Conservation (phyloP, 768 basidiomycete genomes). For the Xerocomellus amylosporus region DNA sequence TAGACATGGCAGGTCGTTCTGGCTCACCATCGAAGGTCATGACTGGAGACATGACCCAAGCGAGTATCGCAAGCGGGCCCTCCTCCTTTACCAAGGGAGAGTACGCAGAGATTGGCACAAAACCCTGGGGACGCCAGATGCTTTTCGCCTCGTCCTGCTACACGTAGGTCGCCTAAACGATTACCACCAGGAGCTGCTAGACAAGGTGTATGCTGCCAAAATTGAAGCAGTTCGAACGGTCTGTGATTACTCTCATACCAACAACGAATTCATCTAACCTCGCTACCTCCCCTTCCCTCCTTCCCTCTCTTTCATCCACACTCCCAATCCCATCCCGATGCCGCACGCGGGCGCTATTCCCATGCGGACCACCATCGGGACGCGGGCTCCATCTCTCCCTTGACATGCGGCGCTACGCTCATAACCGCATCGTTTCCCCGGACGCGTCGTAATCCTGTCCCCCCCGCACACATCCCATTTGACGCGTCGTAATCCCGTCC, state of each 20-base stretch:
- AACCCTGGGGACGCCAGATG: rapidly evolving
- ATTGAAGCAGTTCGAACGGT: background rate
- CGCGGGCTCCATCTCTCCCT: no score
- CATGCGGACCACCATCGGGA: background rate
- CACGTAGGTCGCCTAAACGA: background rate
- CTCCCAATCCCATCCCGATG: no score
- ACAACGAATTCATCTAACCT: background rate
- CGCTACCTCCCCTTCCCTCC: no score
- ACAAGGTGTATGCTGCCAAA: background rate
- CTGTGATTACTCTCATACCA: no score
- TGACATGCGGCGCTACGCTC: no score
- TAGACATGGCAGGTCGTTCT: rapidly evolving
- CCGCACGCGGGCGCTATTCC: no score
- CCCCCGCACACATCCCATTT: no score
- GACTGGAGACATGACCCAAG: no score
- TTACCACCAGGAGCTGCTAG: background rate
- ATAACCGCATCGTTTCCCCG: no score
- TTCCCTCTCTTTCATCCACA: background rate
- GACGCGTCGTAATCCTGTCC: no score
- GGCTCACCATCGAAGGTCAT: no score
- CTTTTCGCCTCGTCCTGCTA: rapidly evolving
- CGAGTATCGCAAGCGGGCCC: background rate
- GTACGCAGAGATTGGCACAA: background rate
- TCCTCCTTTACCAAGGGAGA: background rate
- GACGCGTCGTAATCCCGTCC: no score